Conservation (phyloP, 768 basidiomycete species). For the Psilocybe azurescens region DNA sequence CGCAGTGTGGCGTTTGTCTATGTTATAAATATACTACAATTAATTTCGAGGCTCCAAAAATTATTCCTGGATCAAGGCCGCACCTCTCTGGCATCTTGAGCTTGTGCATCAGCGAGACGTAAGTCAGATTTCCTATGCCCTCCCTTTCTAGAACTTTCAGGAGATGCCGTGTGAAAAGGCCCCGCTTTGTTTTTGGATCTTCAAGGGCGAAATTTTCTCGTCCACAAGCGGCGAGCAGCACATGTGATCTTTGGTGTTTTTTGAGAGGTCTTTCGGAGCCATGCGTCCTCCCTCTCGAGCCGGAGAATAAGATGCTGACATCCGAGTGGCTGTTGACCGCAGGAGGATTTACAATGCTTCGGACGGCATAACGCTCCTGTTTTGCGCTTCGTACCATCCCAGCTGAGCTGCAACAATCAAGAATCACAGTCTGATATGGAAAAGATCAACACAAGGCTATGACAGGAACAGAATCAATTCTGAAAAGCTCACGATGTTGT, state of each 20-base stretch:
- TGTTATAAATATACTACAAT: not conserved
- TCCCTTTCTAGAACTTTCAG: slow-evolving; percentile 27
- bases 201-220: slow-evolving; percentile 39
- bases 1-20: slow-evolving; percentile 42
- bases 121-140: slow-evolving; percentile 32
- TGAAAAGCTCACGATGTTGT: slow-evolving; percentile 44
- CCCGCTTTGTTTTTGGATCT: slow-evolving; percentile 25
- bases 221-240: slow-evolving; percentile 49
- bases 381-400: slow-evolving; percentile 25
- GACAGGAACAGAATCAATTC: no score
- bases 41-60: not conserved
- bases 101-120: slow-evolving; percentile 37
- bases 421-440: slow-evolving; percentile 40
- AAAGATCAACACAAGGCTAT: not conserved
- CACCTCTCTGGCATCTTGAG: slow-evolving; percentile 34
- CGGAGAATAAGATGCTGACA: slow-evolving; percentile 23
- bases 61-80: not conserved
- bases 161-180: slow-evolving; percentile 37
- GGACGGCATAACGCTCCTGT: slow-evolving; percentile 21
- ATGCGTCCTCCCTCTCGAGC: slow-evolving; percentile 19
- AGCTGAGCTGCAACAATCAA: slow-evolving; percentile 52
- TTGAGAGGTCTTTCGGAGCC: slow-evolving; percentile 22
- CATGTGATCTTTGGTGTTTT: slow-evolving; percentile 38
- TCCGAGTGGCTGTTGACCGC: slow-evolving; percentile 31
- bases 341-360: slow-evolving; percentile 33